These are phyloP conservation scores for Erythrobasidium hasegawianum DNA, from an alignment of 1,284 basidiomycete genomes.

Conservation along the genomic window DNA sequence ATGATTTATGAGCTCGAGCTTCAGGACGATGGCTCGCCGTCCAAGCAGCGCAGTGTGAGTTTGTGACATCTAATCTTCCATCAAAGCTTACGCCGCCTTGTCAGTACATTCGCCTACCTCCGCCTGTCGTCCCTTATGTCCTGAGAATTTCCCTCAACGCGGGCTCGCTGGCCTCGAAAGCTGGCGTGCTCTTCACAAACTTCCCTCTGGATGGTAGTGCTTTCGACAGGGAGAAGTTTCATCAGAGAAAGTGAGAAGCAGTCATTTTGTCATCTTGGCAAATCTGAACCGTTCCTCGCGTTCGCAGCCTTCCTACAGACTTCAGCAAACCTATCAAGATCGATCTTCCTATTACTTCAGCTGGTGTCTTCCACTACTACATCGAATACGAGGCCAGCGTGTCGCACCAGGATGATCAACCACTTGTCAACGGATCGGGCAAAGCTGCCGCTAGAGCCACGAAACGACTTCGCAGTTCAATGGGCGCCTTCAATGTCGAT, in stretches of 20 bases:
- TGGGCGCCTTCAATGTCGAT: conserved; percentile 91
- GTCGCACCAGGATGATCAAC: conserved; percentile 50
- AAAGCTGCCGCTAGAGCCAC: conserved; percentile 7
- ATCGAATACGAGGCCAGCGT: conserved; percentile 69
- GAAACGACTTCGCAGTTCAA: conserved; percentile 20
- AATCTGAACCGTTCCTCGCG: conserved; percentile 37
- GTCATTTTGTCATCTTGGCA: conserved; percentile 2
- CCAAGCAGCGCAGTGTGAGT: conserved; percentile 51
- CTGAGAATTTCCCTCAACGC: conserved; percentile 82
- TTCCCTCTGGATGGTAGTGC: conserved; percentile 84
- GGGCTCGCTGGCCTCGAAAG: conserved; percentile 77
- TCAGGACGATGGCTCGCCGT: conserved; percentile 83
- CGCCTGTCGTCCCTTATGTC: conserved; percentile 81
- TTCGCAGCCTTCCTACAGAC: conserved; percentile 66
- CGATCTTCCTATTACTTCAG: conserved; percentile 87
- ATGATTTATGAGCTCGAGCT: conserved; percentile 71
- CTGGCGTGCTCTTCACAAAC: conserved; percentile 87
- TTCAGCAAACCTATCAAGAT: conserved; percentile 84
- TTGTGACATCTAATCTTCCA: conserved; percentile 11
- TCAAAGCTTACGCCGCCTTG: neutral
- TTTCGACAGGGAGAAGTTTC: conserved; percentile 73
- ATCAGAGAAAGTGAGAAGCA: conserved; percentile 68
- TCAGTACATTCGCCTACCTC: conserved; percentile 89
- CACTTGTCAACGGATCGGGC: conserved; percentile 15
- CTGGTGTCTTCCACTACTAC: conserved; percentile 90